A percentile compares a stretch with the other conserved stretches of the same genome.
Evolutionary conservation across 2,329 filamentous ascomycete species (phyloP).

Genomic region (Aspergillus sp.): DNA sequence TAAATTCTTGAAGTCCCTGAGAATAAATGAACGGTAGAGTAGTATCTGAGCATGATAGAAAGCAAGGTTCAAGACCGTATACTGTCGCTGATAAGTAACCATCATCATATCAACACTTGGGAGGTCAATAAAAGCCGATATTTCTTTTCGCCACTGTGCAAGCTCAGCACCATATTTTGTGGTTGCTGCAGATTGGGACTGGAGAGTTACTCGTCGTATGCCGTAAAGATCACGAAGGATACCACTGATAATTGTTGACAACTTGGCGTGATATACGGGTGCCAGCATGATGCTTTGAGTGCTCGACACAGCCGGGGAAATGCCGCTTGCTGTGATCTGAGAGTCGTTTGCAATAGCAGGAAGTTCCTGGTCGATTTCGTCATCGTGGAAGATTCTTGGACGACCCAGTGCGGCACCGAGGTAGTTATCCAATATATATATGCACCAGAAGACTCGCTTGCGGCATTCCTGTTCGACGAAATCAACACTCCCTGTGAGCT

Average conservation of each 20-base stretch:
- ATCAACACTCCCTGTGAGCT: constrained; percentile 4
- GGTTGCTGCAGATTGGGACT: constrained; percentile 33
- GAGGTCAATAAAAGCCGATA: constrained; percentile 34
- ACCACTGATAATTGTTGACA: constrained; percentile 46
- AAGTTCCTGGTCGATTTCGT: constrained; percentile 22
- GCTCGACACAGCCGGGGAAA: constrained; percentile 24
- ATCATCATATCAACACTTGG: constrained; percentile 38
- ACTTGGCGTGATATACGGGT: constrained; percentile 46
- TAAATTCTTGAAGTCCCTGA: constrained; percentile 25
- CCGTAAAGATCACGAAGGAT: constrained; percentile 48
- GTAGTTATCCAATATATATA: constrained; percentile 22
- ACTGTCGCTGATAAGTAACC: constrained; percentile 50
- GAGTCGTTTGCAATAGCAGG: constrained; percentile 22
- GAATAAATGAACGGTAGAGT: constrained; percentile 32
- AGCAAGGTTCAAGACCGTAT: constrained; percentile 36
- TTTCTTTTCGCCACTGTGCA: constrained; percentile 46
- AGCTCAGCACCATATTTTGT: constrained; percentile 45
- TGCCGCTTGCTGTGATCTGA: constrained; percentile 17
- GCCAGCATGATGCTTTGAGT: constrained; percentile 46
- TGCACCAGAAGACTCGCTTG: constrained; percentile 21
- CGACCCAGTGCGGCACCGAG: constrained; percentile 19
- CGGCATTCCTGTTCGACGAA: constrained; percentile 18
- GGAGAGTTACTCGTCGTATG: constrained; percentile 11
- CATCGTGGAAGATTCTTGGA: constrained; percentile 20
- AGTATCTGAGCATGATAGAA: constrained; percentile 37